Percentiles rank a stretch among this genome's conserved stretches.
These are phyloP conservation scores for Byssoonygena ceratinophila DNA, from an alignment of 2,329 filamentous ascomycete species.

Conservation along the genomic window DNA sequence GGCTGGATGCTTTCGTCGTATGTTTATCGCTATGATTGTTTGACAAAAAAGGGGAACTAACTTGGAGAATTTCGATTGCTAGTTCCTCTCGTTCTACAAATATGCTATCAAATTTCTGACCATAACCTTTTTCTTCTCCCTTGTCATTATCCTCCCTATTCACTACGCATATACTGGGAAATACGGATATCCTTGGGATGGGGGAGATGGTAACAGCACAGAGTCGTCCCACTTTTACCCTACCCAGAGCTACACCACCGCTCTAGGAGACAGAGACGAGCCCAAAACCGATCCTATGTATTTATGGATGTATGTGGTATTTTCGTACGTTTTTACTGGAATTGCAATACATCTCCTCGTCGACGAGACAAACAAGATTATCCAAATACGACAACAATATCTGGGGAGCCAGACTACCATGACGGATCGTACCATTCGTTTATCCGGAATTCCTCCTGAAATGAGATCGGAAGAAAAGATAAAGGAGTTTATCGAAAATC, in stretches of 20 bases:
- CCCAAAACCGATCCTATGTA: conserved; percentile 43
- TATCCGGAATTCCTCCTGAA: conserved; percentile 75
- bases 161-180: conserved; percentile 56
- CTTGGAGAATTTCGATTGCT: conserved; percentile 2
- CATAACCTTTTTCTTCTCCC: conserved; percentile 69
- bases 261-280: conserved; percentile 13
- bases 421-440: conserved; percentile 82
- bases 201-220: conserved; percentile 28
- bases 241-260: conserved; percentile 24
- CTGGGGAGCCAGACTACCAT: conserved; percentile 89
- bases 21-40: conserved; percentile 23
- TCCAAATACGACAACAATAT: conserved; percentile 78
- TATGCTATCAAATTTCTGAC: conserved; percentile 80
- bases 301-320: conserved; percentile 87
- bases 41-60: conserved; percentile 9
- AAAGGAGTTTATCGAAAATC: conserved; percentile 72
- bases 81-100: conserved; percentile 90
- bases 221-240: conserved; percentile 21
- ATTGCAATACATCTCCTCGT: conserved; percentile 75
- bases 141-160: conserved; percentile 72
- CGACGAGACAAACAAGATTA: conserved; percentile 71
- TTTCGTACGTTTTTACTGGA: conserved; percentile 82
- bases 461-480: conserved; percentile 73
- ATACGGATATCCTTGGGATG: conserved; percentile 27
- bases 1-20: conserved; percentile 87